phyloP scores from a whole-genome alignment of 2,329 filamentous ascomycete genomes.

The Colletotrichum chrysophilum region DNA sequence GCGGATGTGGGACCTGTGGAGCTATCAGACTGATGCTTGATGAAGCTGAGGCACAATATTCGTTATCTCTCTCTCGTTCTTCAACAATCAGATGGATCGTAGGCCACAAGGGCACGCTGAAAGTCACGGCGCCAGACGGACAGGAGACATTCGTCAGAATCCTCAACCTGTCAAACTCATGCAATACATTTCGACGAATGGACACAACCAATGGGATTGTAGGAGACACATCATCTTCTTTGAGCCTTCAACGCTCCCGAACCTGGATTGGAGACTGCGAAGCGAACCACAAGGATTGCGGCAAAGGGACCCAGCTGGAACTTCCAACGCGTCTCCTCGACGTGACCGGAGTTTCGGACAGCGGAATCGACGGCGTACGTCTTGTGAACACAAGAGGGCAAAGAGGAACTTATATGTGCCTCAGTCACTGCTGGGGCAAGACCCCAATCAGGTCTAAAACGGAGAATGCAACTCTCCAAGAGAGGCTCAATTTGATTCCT shows the following conservation, averaged over 20 bases:
- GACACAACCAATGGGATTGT: not conserved
- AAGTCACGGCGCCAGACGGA: not conserved
- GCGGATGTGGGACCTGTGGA: not conserved
- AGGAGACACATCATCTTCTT: not conserved
- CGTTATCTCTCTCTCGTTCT: fast-evolving
- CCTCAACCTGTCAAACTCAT: not conserved
- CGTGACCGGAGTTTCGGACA: not conserved
- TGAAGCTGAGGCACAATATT: not conserved
- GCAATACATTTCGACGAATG: not conserved
- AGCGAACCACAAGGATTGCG: not conserved
- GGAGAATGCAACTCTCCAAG: not conserved
- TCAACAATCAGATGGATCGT: not conserved
- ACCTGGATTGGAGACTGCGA: not conserved
- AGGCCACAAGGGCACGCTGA: not conserved
- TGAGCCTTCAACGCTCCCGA: not conserved
- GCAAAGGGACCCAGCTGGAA: not conserved
- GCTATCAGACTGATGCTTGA: not conserved
- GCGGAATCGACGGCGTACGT: not conserved
- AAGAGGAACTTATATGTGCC: not conserved
- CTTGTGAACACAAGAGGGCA: not conserved
- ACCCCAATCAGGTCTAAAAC: not conserved
- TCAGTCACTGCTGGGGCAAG: slow-evolving; percentile 1
- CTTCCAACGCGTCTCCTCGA: not conserved
- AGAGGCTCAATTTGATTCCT: not conserved
- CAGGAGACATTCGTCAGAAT: not conserved